phyloP scores from a whole-genome alignment of 192 early-diverging fungal genomes.

The Dispira parvispora region DNA sequence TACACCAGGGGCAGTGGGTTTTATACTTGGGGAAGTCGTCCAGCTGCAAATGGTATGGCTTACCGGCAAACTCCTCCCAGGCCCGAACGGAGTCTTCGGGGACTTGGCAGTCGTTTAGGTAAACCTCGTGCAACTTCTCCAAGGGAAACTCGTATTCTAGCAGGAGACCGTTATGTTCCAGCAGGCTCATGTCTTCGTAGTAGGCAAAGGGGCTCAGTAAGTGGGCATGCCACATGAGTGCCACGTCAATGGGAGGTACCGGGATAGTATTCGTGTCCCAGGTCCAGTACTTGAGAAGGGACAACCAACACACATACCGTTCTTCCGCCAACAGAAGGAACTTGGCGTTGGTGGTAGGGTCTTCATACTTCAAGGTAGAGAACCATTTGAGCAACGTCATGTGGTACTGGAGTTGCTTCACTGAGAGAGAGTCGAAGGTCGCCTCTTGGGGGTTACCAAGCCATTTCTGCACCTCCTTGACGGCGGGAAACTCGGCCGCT shows the following conservation, averaged over 20 bases:
- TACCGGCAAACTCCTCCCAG: background rate
- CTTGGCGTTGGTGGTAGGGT: conserved; percentile 24
- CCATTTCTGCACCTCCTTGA: too few relatives aligned
- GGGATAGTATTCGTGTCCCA: conserved; percentile 15
- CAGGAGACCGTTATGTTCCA: conserved; percentile 19
- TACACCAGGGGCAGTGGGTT: conserved; percentile 1
- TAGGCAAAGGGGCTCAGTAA: conserved; percentile 37
- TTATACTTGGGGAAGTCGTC: background rate
- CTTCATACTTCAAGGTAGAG: conserved; percentile 8
- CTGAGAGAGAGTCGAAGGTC: too few relatives aligned
- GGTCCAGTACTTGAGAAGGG: conserved; percentile 21
- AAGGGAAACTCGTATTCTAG: conserved; percentile 31
- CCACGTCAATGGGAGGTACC: conserved; percentile 32
- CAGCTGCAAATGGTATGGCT: background rate
- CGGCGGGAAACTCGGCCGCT: too few relatives aligned
- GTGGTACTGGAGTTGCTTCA: background rate
- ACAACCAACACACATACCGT: conserved; percentile 33
- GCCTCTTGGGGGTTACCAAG: too few relatives aligned
- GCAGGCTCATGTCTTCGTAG: conserved; percentile 36
- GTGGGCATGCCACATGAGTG: conserved; percentile 42
- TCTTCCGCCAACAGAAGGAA: conserved; percentile 35
- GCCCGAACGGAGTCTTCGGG: background rate
- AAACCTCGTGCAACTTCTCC: conserved; percentile 14
- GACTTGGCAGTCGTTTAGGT: background rate
- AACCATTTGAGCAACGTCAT: conserved; percentile 9